phyloP scores from a whole-genome alignment of 1,284 basidiomycete genomes.

The Somion occarium region DNA sequence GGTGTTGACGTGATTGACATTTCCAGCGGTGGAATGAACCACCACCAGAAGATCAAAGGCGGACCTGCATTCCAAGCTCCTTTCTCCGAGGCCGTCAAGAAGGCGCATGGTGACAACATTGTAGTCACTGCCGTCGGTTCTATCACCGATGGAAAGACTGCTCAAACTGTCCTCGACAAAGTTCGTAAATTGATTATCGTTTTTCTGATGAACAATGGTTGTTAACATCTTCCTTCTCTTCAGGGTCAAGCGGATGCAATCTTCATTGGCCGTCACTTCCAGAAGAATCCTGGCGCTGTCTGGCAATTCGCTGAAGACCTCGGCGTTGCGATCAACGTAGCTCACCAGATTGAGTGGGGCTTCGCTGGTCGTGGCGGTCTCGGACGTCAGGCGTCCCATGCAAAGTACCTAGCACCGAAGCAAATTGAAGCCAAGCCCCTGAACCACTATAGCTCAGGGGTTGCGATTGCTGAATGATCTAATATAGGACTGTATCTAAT shows the following conservation, averaged over 20 bases:
- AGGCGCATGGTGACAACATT: slow-evolving; percentile 35
- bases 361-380: slow-evolving; percentile 29
- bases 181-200: slow-evolving; percentile 2
- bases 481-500: too few relatives aligned
- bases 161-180: slow-evolving; percentile 55
- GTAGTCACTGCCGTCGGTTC: slow-evolving; percentile 57
- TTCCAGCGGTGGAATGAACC: slow-evolving; percentile 40
- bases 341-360: slow-evolving; percentile 50
- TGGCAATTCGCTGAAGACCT: slow-evolving; percentile 51
- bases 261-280: slow-evolving; percentile 52
- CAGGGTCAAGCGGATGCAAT: slow-evolving; percentile 36
- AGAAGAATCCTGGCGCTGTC: slow-evolving; percentile 49
- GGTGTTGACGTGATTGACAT: slow-evolving; percentile 55
- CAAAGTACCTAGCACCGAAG: too few relatives aligned
- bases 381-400: too few relatives aligned
- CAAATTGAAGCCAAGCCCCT: too few relatives aligned
- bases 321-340: slow-evolving; percentile 36
- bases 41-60: slow-evolving; percentile 28
- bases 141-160: slow-evolving; percentile 53
- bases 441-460: too few relatives aligned
- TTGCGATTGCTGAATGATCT: too few relatives aligned
- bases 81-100: slow-evolving; percentile 48
- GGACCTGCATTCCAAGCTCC: slow-evolving; percentile 43
- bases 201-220: neutral
- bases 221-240: slow-evolving; percentile 7